Conservation (phyloP, 768 basidiomycete species). For the Trametes maxima region DNA sequence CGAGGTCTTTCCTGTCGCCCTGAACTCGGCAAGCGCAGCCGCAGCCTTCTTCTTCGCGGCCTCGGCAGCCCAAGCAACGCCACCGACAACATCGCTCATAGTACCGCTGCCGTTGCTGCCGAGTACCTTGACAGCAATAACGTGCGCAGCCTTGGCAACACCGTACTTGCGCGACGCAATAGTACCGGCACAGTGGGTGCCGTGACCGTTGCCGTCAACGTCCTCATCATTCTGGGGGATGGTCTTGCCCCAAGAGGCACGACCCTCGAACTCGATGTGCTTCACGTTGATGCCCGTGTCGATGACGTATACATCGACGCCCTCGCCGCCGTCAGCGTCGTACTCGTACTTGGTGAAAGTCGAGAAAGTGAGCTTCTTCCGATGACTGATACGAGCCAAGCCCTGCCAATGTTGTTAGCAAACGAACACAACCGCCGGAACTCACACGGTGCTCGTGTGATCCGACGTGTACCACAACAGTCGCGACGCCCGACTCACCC, state of each 20-base stretch:
- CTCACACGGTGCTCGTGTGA: slow-evolving; percentile 11
- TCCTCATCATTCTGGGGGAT: slow-evolving; percentile 83
- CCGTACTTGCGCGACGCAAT: slow-evolving; percentile 94
- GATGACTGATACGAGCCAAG: slow-evolving; percentile 93
- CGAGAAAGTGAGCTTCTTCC: slow-evolving; percentile 67
- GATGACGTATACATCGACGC: slow-evolving; percentile 89
- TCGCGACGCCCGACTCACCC: slow-evolving; percentile 57
- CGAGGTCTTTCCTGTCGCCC: slow-evolving; percentile 70
- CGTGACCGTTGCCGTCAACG: slow-evolving; percentile 94
- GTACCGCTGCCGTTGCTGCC: slow-evolving; percentile 93
- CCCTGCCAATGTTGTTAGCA: slow-evolving; percentile 54
- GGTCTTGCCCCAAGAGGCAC: slow-evolving; percentile 93
- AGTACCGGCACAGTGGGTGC: slow-evolving; percentile 93
- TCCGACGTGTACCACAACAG: slow-evolving; percentile 18
- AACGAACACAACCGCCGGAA: neutral
- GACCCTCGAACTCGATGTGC: slow-evolving; percentile 87
- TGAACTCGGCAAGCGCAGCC: slow-evolving; percentile 66
- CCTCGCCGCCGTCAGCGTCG: slow-evolving; percentile 74
- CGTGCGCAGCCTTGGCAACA: slow-evolving; percentile 91
- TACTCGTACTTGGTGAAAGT: slow-evolving; percentile 88
- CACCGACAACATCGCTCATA: slow-evolving; percentile 92
- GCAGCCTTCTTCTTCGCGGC: slow-evolving; percentile 54
- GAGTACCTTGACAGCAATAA: slow-evolving; percentile 91
- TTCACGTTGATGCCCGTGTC: slow-evolving; percentile 89
- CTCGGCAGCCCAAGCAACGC: slow-evolving; percentile 78